Percentiles rank a stretch among this genome's conserved stretches.
Conservation (phyloP, 2,329 filamentous ascomycete species). For the Fonsecaea multimorphosa region DNA sequence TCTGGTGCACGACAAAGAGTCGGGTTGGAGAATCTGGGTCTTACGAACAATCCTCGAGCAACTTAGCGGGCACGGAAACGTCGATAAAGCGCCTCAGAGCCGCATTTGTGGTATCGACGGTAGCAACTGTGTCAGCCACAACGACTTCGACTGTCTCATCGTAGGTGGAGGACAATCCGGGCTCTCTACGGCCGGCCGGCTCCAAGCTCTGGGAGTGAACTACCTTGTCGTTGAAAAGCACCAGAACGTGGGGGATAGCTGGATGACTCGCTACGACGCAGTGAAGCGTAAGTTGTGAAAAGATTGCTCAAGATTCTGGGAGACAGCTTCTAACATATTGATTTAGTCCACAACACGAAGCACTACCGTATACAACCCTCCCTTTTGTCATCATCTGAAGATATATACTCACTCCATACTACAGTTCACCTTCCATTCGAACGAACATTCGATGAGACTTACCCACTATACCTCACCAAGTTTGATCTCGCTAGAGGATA, state of each 20-base stretch:
- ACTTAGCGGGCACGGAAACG: constrained; percentile 34
- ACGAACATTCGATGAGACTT: constrained; percentile 36
- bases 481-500: constrained; percentile 33
- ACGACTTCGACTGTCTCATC: constrained; percentile 43
- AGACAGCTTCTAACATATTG: too few relatives aligned
- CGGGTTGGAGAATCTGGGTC: constrained; percentile 41
- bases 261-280: constrained; percentile 55
- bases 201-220: constrained; percentile 51
- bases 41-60: constrained; percentile 40
- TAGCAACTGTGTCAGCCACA: not conserved
- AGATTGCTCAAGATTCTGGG: not conserved
- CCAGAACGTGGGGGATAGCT: constrained; percentile 53
- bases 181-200: constrained; percentile 51
- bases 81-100: constrained; percentile 27
- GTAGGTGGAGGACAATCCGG: constrained; percentile 54
- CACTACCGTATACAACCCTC: too few relatives aligned
- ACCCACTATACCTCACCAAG: constrained; percentile 37
- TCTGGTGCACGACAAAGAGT: constrained; percentile 31
- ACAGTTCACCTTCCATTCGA: constrained; percentile 41
- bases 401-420: not conserved
- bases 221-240: constrained; percentile 54
- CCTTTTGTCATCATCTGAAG: too few relatives aligned
- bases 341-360: too few relatives aligned
- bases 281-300: constrained; percentile 41
- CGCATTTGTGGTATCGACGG: not conserved